Evolutionary conservation across 768 basidiomycete species (phyloP).

Genomic region (Mycena haematopus): DNA sequence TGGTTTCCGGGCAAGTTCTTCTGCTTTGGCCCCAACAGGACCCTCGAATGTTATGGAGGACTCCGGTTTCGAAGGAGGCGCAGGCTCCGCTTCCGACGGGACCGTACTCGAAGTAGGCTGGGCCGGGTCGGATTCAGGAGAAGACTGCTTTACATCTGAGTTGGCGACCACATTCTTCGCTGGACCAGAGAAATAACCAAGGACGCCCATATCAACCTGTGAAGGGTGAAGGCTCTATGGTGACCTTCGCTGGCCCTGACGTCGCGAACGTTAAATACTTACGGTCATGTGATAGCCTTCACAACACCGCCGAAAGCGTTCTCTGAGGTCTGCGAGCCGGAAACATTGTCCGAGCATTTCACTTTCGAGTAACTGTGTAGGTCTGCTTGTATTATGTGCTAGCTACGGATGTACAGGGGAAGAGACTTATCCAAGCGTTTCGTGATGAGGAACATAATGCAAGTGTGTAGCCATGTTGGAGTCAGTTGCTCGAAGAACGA

Average conservation of each 20-base stretch:
- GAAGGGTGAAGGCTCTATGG: constrained; percentile 1
- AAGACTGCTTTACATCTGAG: constrained; percentile 8
- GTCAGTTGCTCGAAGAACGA: constrained; percentile 36
- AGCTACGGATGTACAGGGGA: background rate
- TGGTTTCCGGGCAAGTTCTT: constrained; percentile 21
- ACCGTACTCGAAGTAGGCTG: background rate
- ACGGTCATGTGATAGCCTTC: constrained; percentile 8
- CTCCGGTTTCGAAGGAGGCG: background rate
- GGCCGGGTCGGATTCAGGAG: constrained; percentile 12
- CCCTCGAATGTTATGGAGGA: background rate
- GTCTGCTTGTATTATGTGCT: background rate
- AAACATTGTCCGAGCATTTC: background rate
- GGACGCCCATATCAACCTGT: constrained; percentile 35
- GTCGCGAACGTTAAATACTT: constrained; percentile 1
- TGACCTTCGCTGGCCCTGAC: background rate
- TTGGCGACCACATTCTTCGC: constrained; percentile 7
- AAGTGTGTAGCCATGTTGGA: constrained; percentile 29
- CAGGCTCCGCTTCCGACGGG: constrained; percentile 10
- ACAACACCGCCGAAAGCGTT: background rate
- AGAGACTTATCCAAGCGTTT: background rate
- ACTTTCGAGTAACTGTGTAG: background rate
- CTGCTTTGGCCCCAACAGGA: constrained; percentile 1
- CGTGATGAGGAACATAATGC: too few relatives aligned
- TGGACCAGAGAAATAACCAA: constrained; percentile 33
- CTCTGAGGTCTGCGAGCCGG: background rate